Percentiles rank a stretch among this genome's conserved stretches.
phyloP scores from a whole-genome alignment of 108 stramenopile genomes.

The Seminavis robusta region DNA sequence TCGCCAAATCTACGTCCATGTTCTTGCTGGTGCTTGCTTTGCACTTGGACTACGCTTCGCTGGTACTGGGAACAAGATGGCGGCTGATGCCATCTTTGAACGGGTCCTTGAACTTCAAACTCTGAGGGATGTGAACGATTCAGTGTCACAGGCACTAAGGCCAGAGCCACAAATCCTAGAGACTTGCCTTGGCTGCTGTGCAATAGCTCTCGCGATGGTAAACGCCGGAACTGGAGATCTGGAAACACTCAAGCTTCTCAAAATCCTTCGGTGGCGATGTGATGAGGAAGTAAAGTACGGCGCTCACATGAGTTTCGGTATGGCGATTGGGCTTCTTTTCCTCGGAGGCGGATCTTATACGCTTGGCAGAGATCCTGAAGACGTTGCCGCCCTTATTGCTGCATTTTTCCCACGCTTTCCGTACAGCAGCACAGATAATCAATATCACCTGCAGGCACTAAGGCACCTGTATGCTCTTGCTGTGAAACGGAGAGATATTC shows the following conservation, averaged over 20 bases:
- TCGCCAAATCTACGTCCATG: conserved; percentile 88
- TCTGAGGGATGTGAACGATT: conserved; percentile 71
- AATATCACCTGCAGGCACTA: conserved; percentile 95
- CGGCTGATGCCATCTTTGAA: conserved; percentile 61
- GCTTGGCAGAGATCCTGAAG: conserved; percentile 81
- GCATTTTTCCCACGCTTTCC: conserved; percentile 95
- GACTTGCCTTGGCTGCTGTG: conserved; percentile 82
- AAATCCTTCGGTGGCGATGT: conserved; percentile 85
- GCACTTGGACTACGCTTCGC: conserved; percentile 90
- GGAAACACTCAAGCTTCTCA: conserved; percentile 80
- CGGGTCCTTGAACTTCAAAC: conserved; percentile 64
- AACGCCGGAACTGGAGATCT: conserved; percentile 97
- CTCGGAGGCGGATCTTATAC: conserved; percentile 92
- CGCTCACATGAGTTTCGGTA: conserved; percentile 86
- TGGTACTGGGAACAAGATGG: conserved; percentile 78
- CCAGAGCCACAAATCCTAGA: conserved; percentile 84
- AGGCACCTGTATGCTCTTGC: conserved; percentile 97
- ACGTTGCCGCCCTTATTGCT: conserved; percentile 88
- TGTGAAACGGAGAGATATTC: conserved; percentile 72
- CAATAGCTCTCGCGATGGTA: conserved; percentile 89
- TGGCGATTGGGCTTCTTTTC: conserved; percentile 94
- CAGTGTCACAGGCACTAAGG: conserved; percentile 53
- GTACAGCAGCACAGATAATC: conserved; percentile 77
- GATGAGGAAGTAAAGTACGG: conserved; percentile 86
- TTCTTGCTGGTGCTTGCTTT: conserved; percentile 93